phyloP scores from a whole-genome alignment of 1,139 yeast genomes.

The Magnusiomyces paraingens region DNA sequence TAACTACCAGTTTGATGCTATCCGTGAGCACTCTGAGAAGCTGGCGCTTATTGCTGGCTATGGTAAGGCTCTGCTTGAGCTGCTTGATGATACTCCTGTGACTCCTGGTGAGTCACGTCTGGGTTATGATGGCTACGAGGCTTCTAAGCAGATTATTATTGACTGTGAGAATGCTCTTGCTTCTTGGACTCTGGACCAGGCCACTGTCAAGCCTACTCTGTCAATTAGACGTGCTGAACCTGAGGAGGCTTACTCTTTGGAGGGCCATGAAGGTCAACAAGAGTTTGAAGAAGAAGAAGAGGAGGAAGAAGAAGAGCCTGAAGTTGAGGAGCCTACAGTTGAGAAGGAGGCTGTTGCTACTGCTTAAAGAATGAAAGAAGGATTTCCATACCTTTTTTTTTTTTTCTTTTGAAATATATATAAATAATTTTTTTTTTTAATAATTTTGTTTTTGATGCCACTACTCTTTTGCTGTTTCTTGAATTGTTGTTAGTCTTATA shows the following conservation, averaged over 20 bases:
- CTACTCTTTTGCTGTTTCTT: no score
- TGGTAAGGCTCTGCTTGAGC: constrained; percentile 94
- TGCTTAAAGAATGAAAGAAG: not conserved
- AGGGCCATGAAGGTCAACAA: constrained; percentile 39
- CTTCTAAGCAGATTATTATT: constrained; percentile 93
- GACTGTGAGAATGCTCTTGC: constrained; percentile 96
- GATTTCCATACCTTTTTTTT: no score
- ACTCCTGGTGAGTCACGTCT: constrained; percentile 99
- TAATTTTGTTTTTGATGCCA: no score
- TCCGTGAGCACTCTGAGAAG: constrained; percentile 94
- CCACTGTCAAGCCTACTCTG: constrained; percentile 90
- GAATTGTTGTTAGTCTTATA: no score
- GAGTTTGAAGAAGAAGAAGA: constrained; percentile 13
- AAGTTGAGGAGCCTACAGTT: not conserved
- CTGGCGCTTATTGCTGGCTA: constrained; percentile 95
- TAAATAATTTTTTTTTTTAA: no score
- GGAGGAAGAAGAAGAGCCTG: constrained; percentile 9
- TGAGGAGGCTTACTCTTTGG: constrained; percentile 11
- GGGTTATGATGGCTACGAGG: constrained; percentile 97
- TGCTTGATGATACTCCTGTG: constrained; percentile 92
- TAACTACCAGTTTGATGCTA: constrained; percentile 93
- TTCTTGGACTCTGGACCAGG: constrained; percentile 93
- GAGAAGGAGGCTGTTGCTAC: not conserved
- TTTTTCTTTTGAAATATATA: no score
- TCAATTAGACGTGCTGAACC: constrained; percentile 41